A percentile compares a stretch with the other conserved stretches of the same genome.
These are phyloP conservation scores for Inga laurina DNA, from an alignment of 306 rosid genomes.

Conservation along the genomic window DNA sequence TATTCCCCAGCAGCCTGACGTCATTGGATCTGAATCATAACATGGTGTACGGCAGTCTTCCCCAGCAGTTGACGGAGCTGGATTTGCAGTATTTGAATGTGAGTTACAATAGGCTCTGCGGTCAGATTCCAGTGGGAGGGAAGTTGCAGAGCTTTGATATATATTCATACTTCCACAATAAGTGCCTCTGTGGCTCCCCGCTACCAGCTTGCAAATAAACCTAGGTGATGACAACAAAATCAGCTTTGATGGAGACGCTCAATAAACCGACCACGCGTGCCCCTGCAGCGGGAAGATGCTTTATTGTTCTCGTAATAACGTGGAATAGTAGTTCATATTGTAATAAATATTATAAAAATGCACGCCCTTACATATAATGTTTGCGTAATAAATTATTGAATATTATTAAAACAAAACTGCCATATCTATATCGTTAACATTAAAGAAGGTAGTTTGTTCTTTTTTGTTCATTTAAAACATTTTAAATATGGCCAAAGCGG, in stretches of 20 bases:
- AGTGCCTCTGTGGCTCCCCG: constrained; percentile 71
- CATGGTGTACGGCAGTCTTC: constrained; percentile 52
- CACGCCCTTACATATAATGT: background rate
- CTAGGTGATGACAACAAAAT: background rate
- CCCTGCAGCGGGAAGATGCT: background rate
- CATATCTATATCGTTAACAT: background rate
- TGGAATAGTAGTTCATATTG: background rate
- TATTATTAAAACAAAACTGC: background rate
- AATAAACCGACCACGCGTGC: background rate
- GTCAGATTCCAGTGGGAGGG: constrained; percentile 65
- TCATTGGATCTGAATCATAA: constrained; percentile 63
- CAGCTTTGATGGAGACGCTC: background rate
- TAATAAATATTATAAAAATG: too few relatives aligned
- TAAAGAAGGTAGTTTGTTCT: background rate
- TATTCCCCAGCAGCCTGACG: constrained; percentile 36
- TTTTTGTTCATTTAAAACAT: too few relatives aligned
- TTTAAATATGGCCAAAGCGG: background rate
- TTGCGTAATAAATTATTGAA: too few relatives aligned
- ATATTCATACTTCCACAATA: constrained; percentile 52
- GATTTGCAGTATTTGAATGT: constrained; percentile 52
- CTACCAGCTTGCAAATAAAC: constrained; percentile 43
- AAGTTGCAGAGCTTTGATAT: constrained; percentile 50
- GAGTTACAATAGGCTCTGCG: constrained; percentile 70
- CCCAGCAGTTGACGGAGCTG: constrained; percentile 39
- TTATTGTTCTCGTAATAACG: background rate